These are phyloP conservation scores for Blastobotrys muscicola DNA, from an alignment of 805 yeast genomes.

Conservation along the genomic window DNA sequence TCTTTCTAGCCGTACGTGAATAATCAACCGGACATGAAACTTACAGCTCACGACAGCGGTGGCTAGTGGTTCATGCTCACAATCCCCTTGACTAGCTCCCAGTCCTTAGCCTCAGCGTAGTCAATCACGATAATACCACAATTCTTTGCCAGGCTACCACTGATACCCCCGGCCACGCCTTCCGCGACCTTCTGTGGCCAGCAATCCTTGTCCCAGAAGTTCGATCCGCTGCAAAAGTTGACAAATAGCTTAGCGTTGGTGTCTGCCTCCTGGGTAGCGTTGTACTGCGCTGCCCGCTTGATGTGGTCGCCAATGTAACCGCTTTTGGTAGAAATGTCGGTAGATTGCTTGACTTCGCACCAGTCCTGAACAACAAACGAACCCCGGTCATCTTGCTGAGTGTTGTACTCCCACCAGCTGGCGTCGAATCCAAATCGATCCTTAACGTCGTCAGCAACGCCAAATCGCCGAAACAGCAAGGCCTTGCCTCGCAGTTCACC, in stretches of 20 bases:
- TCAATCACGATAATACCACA: conserved; percentile 62
- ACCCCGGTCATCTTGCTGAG: conserved; percentile 57
- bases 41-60: too few species aligned
- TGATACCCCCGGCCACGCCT: conserved; percentile 30
- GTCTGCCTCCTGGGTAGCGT: conserved; percentile 28
- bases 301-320: conserved; percentile 48
- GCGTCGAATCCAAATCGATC: conserved; percentile 57
- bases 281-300: conserved; percentile 42
- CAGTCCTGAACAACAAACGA: conserved; percentile 59
- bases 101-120: conserved; percentile 51
- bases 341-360: conserved; percentile 48
- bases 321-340: conserved; percentile 49
- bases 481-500: conserved; percentile 60
- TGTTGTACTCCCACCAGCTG: conserved; percentile 54
- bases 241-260: conserved; percentile 49
- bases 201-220: conserved; percentile 58
- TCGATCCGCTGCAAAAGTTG: conserved; percentile 67
- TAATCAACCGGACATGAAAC: too few species aligned
- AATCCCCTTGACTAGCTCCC: conserved; percentile 37
- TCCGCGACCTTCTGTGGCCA: conserved; percentile 66
- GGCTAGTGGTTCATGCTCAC: too few species aligned
- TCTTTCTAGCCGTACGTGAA: too few species aligned
- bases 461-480: conserved; percentile 60
- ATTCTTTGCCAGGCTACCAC: conserved; percentile 32
- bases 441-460: conserved; percentile 39